Evolutionary conservation across 75 land plant species (phyloP), one percentile per base, ranked within the genome.

Genomic region (Azolla pinnata): DNA sequence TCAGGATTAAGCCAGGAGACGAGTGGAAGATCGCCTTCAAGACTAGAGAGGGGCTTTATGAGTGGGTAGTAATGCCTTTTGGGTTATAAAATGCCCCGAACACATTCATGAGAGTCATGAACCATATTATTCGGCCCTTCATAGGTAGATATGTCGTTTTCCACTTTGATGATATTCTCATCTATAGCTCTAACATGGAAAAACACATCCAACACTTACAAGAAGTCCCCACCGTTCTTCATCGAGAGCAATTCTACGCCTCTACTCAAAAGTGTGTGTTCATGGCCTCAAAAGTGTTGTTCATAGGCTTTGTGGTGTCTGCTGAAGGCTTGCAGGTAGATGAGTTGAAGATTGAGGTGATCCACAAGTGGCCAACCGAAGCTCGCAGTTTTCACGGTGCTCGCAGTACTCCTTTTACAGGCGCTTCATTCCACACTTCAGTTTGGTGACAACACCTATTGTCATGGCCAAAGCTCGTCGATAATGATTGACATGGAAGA

Each of bases 41-140:
- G 25, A 57, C 67, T 12, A 17, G 24, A 3, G 34, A 67, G 0
- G 69, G 65, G 32, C 52, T 50, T 0, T 67, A 33, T 33, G 54
- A 67, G 51, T 59, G 27, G 34, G n/a, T 59, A 0, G 69, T 67
- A 32, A 67, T 67, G 65, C 64, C 65, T 1, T 67, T 60, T 20
- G 55, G 66, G 12, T 14, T 31, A 24, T 31, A 63, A 14, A 67
- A 49, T 19, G 65, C 70, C 0, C 44, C 17, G 24, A 24, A 17
- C 17, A 51, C 57, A 30, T 54, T 68, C 32, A 60, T 53, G 65
- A 42, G 29, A 24, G 14, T 63, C 33, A 33, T 63, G 73, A 71
- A 56, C 32, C 4, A 50, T 9, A 18, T 64, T 8, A 18, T 68
- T 9, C 17, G n/a, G 10, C 34, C 20, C 3, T 61, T 61, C 10